Percentiles rank a stretch among this genome's conserved stretches.
These are phyloP conservation scores for Mucor saturninus DNA, from an alignment of 371 early-diverging fungal genomes.

Conservation along the genomic window DNA sequence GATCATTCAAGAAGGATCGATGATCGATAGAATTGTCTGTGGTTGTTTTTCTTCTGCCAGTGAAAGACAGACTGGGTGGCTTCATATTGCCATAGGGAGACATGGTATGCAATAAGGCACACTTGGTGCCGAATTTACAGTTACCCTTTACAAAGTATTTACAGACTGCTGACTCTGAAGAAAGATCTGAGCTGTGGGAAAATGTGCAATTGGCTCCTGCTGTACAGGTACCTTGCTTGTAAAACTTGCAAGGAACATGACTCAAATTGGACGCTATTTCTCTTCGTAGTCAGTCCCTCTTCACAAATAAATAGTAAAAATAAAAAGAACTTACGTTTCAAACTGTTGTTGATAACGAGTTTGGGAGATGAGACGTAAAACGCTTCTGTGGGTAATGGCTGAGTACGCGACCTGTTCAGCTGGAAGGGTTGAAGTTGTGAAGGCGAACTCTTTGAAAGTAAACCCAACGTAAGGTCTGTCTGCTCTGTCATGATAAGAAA, in stretches of 20 bases:
- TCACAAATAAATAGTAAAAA: not conserved
- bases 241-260: conserved; percentile 86
- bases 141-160: conserved; percentile 81
- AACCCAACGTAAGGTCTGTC: conserved; percentile 23
- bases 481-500: conserved; percentile 21
- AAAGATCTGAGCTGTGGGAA: conserved; percentile 69
- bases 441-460: conserved; percentile 40
- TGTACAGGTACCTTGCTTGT: conserved; percentile 75
- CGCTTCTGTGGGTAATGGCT: conserved; percentile 23
- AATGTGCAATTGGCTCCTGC: conserved; percentile 80
- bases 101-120: conserved; percentile 68
- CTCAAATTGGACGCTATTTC: conserved; percentile 43
- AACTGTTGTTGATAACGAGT: conserved; percentile 6
- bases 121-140: conserved; percentile 82
- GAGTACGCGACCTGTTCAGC: conserved; percentile 31
- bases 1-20: conserved; percentile 22
- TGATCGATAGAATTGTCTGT: conserved; percentile 12
- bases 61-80: not conserved
- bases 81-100: conserved; percentile 24
- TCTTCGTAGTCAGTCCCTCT: not conserved
- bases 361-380: conserved; percentile 22
- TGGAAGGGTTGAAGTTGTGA: conserved; percentile 31
- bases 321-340: conserved; percentile 2
- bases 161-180: conserved; percentile 69
- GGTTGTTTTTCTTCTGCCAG: conserved; percentile 20